Percentiles rank a stretch among this genome's conserved stretches.
phyloP scores from a whole-genome alignment of 495 filamentous ascomycete species.

The Cairneyella variabilis region DNA sequence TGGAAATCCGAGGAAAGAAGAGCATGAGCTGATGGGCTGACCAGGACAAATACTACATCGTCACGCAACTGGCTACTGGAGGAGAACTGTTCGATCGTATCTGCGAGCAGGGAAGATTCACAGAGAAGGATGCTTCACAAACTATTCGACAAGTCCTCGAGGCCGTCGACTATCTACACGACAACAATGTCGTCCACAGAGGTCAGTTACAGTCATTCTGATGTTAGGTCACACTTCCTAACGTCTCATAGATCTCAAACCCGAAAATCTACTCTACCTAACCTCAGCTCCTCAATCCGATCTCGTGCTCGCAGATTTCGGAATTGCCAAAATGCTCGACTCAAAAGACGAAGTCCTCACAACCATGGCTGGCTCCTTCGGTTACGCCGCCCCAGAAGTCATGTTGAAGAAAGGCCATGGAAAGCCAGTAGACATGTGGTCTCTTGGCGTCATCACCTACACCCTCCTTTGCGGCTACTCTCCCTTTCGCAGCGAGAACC shows the following conservation, averaged over 20 bases:
- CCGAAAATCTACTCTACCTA: conserved; percentile 95
- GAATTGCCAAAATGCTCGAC: conserved; percentile 98
- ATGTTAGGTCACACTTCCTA: too few relatives aligned
- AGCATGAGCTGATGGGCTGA: background rate
- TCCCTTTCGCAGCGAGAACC: conserved; percentile 91
- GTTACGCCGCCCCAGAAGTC: conserved; percentile 95
- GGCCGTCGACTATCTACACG: conserved; percentile 91
- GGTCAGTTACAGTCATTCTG: conserved; percentile 58
- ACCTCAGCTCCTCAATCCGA: conserved; percentile 72
- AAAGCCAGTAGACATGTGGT: conserved; percentile 99
- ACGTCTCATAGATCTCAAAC: conserved; percentile 93
- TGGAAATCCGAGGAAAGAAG: background rate
- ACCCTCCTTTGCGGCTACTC: conserved; percentile 99
- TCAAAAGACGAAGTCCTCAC: conserved; percentile 85
- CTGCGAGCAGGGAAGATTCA: conserved; percentile 97
- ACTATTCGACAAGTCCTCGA: conserved; percentile 94
- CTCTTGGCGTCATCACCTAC: conserved; percentile 97
- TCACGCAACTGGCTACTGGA: conserved; percentile 93
- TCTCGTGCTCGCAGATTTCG: conserved; percentile 94
- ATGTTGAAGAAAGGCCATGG: conserved; percentile 98
- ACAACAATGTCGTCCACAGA: conserved; percentile 94
- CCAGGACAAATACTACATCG: conserved; percentile 99
- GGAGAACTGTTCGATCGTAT: conserved; percentile 98
- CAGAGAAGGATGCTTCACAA: conserved; percentile 96
- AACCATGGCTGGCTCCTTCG: conserved; percentile 98